Evolutionary conservation across 2,329 filamentous ascomycete genomes (phyloP).

Genomic region (Fusarium dlaminii): DNA sequence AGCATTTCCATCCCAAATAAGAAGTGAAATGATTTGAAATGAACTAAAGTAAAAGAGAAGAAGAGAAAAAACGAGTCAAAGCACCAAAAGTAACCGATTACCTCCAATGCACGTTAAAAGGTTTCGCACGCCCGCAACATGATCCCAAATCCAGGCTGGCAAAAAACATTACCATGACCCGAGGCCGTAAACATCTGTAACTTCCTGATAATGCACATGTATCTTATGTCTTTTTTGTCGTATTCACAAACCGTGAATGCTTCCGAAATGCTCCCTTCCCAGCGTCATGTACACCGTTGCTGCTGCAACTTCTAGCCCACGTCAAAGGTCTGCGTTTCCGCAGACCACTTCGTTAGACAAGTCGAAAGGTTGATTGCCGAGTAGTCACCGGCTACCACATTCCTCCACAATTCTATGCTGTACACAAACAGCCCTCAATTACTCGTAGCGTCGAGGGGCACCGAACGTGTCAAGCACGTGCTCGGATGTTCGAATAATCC

Average conservation of each 20-base stretch:
- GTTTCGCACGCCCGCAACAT: constrained; percentile 15
- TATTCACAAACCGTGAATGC: constrained; percentile 16
- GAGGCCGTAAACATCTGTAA: constrained; percentile 33
- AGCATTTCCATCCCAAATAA: constrained; percentile 27
- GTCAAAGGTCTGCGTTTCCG: constrained; percentile 20
- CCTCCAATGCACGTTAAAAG: constrained; percentile 10
- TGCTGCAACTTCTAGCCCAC: constrained; percentile 34
- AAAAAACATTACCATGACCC: constrained; percentile 17
- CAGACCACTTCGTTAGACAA: constrained; percentile 16
- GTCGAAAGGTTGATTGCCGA: constrained; percentile 13
- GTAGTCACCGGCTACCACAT: neutral
- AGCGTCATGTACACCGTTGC: constrained; percentile 43
- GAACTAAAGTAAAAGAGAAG: neutral
- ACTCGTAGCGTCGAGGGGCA: constrained; percentile 45
- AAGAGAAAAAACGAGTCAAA: constrained; percentile 14
- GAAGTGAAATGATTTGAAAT: constrained; percentile 2
- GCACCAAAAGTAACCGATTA: constrained; percentile 18
- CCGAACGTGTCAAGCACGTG: constrained; percentile 49
- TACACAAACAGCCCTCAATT: constrained; percentile 20
- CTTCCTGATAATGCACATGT: constrained; percentile 38
- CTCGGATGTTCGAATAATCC: constrained; percentile 50
- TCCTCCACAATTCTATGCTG: constrained; percentile 10
- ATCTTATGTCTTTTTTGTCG: constrained; percentile 7
- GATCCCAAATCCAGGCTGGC: constrained; percentile 21
- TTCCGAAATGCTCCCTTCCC: constrained; percentile 34